Base-by-base conservation (phyloP, 2,329 filamentous ascomycete species). In the Alternaria sp. region DNA sequence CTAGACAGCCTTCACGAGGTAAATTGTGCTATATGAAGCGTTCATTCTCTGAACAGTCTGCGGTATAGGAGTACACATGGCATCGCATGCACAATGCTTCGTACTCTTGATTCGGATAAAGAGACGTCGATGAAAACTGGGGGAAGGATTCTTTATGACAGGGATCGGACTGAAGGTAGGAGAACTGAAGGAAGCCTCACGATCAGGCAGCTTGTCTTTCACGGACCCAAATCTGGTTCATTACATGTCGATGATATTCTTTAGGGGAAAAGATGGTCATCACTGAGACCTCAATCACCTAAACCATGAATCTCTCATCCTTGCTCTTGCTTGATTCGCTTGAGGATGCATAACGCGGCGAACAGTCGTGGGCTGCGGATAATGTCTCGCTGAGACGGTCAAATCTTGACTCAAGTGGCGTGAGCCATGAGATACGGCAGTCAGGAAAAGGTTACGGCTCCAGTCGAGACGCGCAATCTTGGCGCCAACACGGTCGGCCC, bases 81-180 rank as follows among this genome's bases (percentile, higher is more conserved):
- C 46, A 36, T 48, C 30, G 30, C 30, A 41, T 48, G 18, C 30
- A 7, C 46, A 48, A 34, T 34, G 46, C 30, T 48, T n/a, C 30
- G 22, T 24, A 16, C 30, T 34, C 46, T 34, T 11, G 16, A 34
- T 48, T 11, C 3, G 46, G 46, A 48, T n/a, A 48, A 16, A 20
- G 20, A 24, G 6, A 34, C 24, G 54, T 11, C 16, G 39, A 38
- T 36, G 20, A 44, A 26, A 48, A 48, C 30, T 46, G 26, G 39
- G 12, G 39, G 30, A 38, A 51, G 39, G 47, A 38, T 52, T 44
- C 34, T 7, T 11, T 52, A 46, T 44, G 24, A 16, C 54, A 44
- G 39, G 54, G 47, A 34, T 57, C 8, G n/a, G 38, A 6, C 6
- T 7, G 38, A 6, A 2, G 18, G 18, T 30, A 5, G 22, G 7